Conservation (phyloP, 164 flowering plant species). For the Magnolia sinica region DNA sequence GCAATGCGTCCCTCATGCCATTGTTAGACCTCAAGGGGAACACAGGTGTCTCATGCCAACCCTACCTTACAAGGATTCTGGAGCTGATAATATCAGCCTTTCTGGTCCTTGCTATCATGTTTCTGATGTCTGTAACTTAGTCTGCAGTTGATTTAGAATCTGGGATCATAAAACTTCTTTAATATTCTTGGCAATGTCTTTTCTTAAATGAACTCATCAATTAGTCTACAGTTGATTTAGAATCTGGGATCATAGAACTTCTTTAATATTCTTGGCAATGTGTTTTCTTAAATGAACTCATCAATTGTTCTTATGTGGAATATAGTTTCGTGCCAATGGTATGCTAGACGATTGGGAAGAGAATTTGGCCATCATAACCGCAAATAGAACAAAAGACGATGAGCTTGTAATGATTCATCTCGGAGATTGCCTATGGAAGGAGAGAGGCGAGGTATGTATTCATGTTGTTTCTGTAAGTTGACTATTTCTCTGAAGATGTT, state of each 20-base stretch:
- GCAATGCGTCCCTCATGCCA: background rate
- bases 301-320: constrained; percentile 2
- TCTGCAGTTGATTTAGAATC: background rate
- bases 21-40: background rate
- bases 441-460: constrained; percentile 64
- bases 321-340: constrained; percentile 47
- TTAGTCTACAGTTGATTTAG: too few relatives aligned
- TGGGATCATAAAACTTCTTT: background rate
- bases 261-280: background rate
- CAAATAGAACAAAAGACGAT: constrained; percentile 87
- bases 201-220: constrained; percentile 4
- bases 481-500: background rate
- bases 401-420: constrained; percentile 86
- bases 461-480: background rate
- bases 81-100: background rate
- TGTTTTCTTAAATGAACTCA: constrained; percentile 1
- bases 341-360: constrained; percentile 90
- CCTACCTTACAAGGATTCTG: background rate
- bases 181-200: background rate
- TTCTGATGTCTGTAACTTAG: background rate
- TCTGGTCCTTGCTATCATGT: background rate
- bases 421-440: constrained; percentile 92
- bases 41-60: background rate
- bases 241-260: background rate
- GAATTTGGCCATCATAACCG: constrained; percentile 83